A percentile compares a stretch with the other conserved stretches of the same genome.
These are phyloP conservation scores for Leccinum griseonigrum DNA, from an alignment of 1,284 basidiomycete species.

Conservation along the genomic window DNA sequence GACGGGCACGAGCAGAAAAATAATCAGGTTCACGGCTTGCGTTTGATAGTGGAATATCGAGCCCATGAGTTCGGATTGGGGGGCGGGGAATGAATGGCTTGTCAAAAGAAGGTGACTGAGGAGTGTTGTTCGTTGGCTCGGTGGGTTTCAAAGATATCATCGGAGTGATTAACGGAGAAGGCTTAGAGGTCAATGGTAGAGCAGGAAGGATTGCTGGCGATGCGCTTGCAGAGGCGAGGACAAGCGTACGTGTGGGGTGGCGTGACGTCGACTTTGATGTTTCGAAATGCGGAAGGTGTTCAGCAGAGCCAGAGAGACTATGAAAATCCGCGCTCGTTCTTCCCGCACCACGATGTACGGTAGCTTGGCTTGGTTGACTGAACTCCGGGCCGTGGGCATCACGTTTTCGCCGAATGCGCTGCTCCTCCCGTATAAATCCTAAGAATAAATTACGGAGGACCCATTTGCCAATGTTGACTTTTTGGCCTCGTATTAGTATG, in stretches of 20 bases:
- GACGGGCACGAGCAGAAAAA: slow-evolving; percentile 45
- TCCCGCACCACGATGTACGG: slow-evolving; percentile 25
- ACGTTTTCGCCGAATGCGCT: slow-evolving; percentile 42
- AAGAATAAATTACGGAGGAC: slow-evolving; percentile 72
- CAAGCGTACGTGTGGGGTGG: slow-evolving; percentile 16
- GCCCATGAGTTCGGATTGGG: slow-evolving; percentile 30
- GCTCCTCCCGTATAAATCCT: slow-evolving; percentile 67
- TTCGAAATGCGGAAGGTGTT: slow-evolving; percentile 35
- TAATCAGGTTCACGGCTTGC: slow-evolving; percentile 46
- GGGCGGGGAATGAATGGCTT: slow-evolving; percentile 33
- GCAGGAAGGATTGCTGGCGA: slow-evolving; percentile 61
- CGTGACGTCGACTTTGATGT: slow-evolving; percentile 15
- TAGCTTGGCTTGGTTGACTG: slow-evolving; percentile 14
- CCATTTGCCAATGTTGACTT: slow-evolving; percentile 84
- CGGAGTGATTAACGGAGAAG: slow-evolving; percentile 55
- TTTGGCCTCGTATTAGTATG: slow-evolving; percentile 11
- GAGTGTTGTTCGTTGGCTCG: slow-evolving; percentile 31
- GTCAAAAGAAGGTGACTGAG: slow-evolving; percentile 37
- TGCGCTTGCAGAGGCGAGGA: slow-evolving; percentile 27
- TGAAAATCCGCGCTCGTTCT: slow-evolving; percentile 33
- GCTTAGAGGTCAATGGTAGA: slow-evolving; percentile 39
- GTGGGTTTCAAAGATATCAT: slow-evolving; percentile 50
- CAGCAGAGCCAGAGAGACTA: slow-evolving; percentile 20
- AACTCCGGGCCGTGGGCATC: slow-evolving; percentile 25
- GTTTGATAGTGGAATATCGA: slow-evolving; percentile 24